Conservation (phyloP, 257 asterid genomes). For the Solanum commersonii region DNA sequence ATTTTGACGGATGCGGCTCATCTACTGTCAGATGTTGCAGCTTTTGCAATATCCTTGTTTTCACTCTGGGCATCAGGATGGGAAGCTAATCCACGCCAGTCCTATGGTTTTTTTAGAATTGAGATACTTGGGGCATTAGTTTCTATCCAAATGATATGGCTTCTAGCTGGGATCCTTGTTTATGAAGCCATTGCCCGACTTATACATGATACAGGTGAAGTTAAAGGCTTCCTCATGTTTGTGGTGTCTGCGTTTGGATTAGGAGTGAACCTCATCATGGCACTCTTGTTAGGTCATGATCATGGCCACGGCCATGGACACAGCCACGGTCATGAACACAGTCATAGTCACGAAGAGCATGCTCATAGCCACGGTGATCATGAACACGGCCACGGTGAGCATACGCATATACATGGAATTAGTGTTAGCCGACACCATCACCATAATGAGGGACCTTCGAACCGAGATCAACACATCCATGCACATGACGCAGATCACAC, state of each 20-base stretch:
- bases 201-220: slow-evolving; percentile 55
- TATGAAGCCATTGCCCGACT: slow-evolving; percentile 80
- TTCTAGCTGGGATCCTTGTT: slow-evolving; percentile 83
- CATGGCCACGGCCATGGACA: slow-evolving; percentile 54
- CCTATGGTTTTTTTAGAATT: slow-evolving; percentile 82
- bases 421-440: slow-evolving; percentile 31
- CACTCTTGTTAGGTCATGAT: slow-evolving; percentile 72
- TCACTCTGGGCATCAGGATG: slow-evolving; percentile 96
- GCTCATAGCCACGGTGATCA: slow-evolving; percentile 29
- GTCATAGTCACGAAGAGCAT: slow-evolving; percentile 22
- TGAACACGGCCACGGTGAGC: slow-evolving; percentile 31
- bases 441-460: slow-evolving; percentile 17
- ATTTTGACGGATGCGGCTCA: slow-evolving; percentile 90
- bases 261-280: slow-evolving; percentile 72
- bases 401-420: slow-evolving; percentile 35
- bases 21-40: slow-evolving; percentile 83
- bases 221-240: slow-evolving; percentile 80
- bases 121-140: slow-evolving; percentile 86
- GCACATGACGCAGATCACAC: slow-evolving; percentile 20
- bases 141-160: slow-evolving; percentile 93
- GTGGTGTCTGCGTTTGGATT: slow-evolving; percentile 74
- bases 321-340: slow-evolving; percentile 32
- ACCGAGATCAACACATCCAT: slow-evolving; percentile 21
- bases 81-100: slow-evolving; percentile 93
- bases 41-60: slow-evolving; percentile 83